Percentiles rank a stretch among this genome's conserved stretches.
Conservation (phyloP, 2,329 filamentous ascomycete species). For the Aureobasidium lini region DNA sequence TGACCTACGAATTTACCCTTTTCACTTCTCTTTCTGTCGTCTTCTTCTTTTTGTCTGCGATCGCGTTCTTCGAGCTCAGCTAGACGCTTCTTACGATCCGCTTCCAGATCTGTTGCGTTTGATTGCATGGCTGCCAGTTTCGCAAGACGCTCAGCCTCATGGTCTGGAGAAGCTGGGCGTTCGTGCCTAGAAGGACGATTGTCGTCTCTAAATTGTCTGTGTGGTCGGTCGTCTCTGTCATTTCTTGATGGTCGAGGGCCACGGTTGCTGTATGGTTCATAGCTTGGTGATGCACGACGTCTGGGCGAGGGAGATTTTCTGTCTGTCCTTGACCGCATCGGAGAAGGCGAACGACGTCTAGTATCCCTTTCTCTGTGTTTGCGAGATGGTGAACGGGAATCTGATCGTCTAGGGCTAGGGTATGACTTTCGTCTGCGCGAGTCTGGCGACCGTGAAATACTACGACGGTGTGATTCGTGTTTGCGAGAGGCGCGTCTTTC, state of each 20-base stretch:
- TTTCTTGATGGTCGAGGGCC: not conserved
- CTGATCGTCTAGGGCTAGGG: slow-evolving; percentile 13
- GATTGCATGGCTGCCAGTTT: slow-evolving; percentile 35
- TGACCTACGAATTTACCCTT: slow-evolving; percentile 30
- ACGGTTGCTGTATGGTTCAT: slow-evolving; percentile 9
- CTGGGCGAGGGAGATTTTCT: not conserved
- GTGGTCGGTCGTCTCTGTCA: not conserved
- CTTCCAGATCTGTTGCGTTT: slow-evolving; percentile 54
- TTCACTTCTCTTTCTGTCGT: slow-evolving; percentile 44
- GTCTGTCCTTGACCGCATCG: slow-evolving; percentile 12
- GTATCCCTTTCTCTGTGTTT: not conserved
- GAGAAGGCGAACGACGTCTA: slow-evolving; percentile 16
- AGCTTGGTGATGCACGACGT: slow-evolving; percentile 13
- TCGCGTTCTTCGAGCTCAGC: slow-evolving; percentile 61
- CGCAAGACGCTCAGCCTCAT: slow-evolving; percentile 28
- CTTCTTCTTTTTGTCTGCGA: slow-evolving; percentile 54
- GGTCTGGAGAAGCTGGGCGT: slow-evolving; percentile 14
- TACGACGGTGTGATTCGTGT: not conserved
- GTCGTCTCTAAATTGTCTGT: not conserved
- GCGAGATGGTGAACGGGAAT: slow-evolving; percentile 13
- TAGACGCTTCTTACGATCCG: slow-evolving; percentile 61
- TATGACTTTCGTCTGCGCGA: slow-evolving; percentile 9
- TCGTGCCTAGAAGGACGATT: not conserved
- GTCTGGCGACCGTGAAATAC: slow-evolving; percentile 5
- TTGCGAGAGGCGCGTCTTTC: slow-evolving; percentile 1